Base-by-base conservation (phyloP, 2,329 filamentous ascomycete genomes). In the Alternaria burnsii region DNA sequence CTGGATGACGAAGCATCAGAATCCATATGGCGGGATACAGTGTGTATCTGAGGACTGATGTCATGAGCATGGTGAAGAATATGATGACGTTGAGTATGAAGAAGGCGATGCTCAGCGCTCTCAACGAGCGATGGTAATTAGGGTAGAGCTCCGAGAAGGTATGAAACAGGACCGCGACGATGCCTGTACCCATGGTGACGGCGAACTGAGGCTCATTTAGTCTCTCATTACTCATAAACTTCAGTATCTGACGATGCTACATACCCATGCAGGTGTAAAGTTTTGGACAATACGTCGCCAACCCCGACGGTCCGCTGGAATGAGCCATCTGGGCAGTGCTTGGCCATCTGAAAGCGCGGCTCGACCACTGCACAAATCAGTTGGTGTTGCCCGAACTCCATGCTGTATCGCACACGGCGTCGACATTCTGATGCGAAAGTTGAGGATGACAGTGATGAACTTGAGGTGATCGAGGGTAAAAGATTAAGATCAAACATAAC, bases 1-100 rank as follows among this genome's bases (percentile, higher is more conserved):
- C 84, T 0, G 89, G 88, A 71, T 92, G 87, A 4, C 80, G 78
- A 22, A 92, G 82, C 88, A 92, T 90, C n/a, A 84, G 84, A 0
- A 58, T 71, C 84, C 88, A 92, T 11, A 90, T 87, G 57, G 85
- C 82, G 0, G 89, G 89, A 70, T 89, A 92, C 1, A 91, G 67
- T 0, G 79, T 79, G 69, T 91, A 92, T 7, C 90, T 83, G 2
- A 89, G 71, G 0, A 86, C 58, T 1, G 85, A 87, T 47, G 89
- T 82, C 10, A 79, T 53, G 22, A 83, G 73, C 55, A 89, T 88
- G 14, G 82, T 54, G 8, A 76, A 43, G 67, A 91, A 91, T 11
- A 91, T 52, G 8, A 65, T 3, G 16, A 85, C 72, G 68, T 91
- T 90, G 11, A 89, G 76, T 3, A 78, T 72, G 73, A 91, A 91